These are phyloP conservation scores for Solioccasus polychromus DNA, from an alignment of 768 basidiomycete genomes.

Conservation along the genomic window DNA sequence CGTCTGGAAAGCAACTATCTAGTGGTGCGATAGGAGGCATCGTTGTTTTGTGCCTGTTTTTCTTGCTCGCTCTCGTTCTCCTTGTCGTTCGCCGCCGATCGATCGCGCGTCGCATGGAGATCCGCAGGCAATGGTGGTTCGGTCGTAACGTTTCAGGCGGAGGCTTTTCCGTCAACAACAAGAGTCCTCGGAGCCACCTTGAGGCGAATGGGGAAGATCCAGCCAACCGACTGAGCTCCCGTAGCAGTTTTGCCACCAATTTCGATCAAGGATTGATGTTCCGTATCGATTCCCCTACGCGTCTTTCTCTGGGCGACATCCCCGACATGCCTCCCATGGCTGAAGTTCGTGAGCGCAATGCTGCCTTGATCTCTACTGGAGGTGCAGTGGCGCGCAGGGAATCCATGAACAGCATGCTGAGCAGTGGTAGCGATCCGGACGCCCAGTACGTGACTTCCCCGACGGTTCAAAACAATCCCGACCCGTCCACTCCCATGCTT, in stretches of 20 bases:
- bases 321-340: slow-evolving; percentile 54
- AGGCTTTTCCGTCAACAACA: slow-evolving; percentile 8
- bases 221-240: slow-evolving; percentile 31
- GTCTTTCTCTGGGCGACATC: slow-evolving; percentile 9
- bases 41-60: slow-evolving; percentile 27
- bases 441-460: slow-evolving; percentile 42
- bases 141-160: slow-evolving; percentile 14
- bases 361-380: slow-evolving; percentile 22
- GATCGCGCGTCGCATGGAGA: slow-evolving; percentile 40
- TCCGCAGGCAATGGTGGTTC: slow-evolving; percentile 48
- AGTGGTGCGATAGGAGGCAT: slow-evolving; percentile 50
- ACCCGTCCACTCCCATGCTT: slow-evolving; percentile 50
- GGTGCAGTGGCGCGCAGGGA: slow-evolving; percentile 27
- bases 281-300: slow-evolving; percentile 19
- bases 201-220: slow-evolving; percentile 12
- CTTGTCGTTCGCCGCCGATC: slow-evolving; percentile 47
- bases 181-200: slow-evolving; percentile 12
- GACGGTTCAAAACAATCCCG: slow-evolving; percentile 11
- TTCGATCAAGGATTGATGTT: slow-evolving; percentile 42
- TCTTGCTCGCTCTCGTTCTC: slow-evolving; percentile 35
- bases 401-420: slow-evolving; percentile 41
- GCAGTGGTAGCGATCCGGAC: slow-evolving; percentile 33
- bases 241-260: slow-evolving; percentile 68
- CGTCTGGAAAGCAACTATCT: slow-evolving; percentile 35
- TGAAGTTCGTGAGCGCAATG: slow-evolving; percentile 44